Evolutionary conservation across 306 rosid genomes (phyloP), one percentile per base, ranked within the genome.

Genomic region (Castanea sativa): DNA sequence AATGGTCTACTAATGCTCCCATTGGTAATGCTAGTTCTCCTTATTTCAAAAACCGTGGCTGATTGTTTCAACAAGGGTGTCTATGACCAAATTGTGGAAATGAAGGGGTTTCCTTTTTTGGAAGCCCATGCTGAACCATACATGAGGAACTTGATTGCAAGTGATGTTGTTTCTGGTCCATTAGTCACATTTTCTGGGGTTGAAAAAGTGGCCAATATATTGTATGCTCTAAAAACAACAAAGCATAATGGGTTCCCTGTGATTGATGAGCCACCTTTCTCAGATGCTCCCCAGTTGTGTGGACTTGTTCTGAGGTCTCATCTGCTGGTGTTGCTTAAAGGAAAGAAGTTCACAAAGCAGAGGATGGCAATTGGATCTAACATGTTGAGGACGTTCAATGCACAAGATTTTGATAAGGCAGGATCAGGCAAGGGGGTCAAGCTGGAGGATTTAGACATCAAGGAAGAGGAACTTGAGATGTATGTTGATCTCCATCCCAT

Each of bases 291-390:
- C 0, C 93, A 91, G 82, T 78, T 93, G 60, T 91, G 88, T 41
- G 98, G 98, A 29, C 84, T 93, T 58, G 97, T 91, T 57, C 77
- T 90, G 77, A 88, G 94, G 91, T 91, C 91, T 18, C 98, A 93
- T 85, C 38, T 93, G 57, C 90, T 93, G 21, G 94, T 89, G 41
- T 85, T 93, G 76, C 97, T 93, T 14, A 86, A 88, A 78, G 78
- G 85, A 58, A 90, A 71, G 85, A 78, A 68, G 20, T 93, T 91
- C 60, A 63, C 86, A 0, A 82, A 23, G 89, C 76, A 77, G 20
- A 82, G 78, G 76, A 53, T 18, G 71, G 55, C 60, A 79, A 80
- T 73, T n/a, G 82, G 81, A 32, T 68, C 86, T 10, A 81, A 80
- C 5, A 78, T 88, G 6, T 41, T 82, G 83, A 59, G 57, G 18